Evolutionary conservation across 208 protist genomes (phyloP), one percentile per base, ranked within the genome.

Genomic region (Angomonas ambiguus): DNA sequence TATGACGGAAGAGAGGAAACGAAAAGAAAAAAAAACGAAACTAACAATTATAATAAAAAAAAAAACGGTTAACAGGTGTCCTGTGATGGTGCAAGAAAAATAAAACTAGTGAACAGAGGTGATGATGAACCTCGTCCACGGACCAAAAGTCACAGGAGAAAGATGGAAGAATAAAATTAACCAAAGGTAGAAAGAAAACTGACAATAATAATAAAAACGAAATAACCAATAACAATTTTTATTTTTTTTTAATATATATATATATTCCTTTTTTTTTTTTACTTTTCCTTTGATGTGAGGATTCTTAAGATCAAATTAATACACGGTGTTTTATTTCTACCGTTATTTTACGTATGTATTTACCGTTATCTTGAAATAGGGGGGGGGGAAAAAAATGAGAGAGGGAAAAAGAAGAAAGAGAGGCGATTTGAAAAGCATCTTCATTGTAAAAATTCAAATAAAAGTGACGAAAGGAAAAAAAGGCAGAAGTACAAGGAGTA

Each of bases 21-120:
- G 22, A 24, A 58, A 58, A 10, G 3, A 68, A 6, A 41, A 68
- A 59, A 58, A 67, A 72, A 67, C 53, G n/a, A 55, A 18, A 18
- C 49, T 4, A 55, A 5, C 49, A 55, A 18, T 18, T 10, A 4
- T 18, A 4, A 18, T 22, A 55, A n/a, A n/a, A n/a, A n/a, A n/a
- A n/a, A n/a, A n/a, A n/a, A n/a, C n/a, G n/a, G n/a, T n/a, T n/a
- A n/a, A n/a, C n/a, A n/a, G n/a, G n/a, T n/a, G n/a, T n/a, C n/a
- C n/a, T n/a, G n/a, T n/a, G n/a, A n/a, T n/a, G n/a, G n/a, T n/a
- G n/a, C n/a, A n/a, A n/a, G n/a, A n/a, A n/a, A n/a, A n/a, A 18
- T 55, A 55, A 55, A 22, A 55, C 4, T 10, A 22, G 16, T 55
- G 16, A 55, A 18, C 22, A 55, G 4, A 18, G 28, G 8, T 30